These are phyloP conservation scores for Pestalotiopsis sp. DNA, from an alignment of 2,329 filamentous ascomycete genomes.

Conservation along the genomic window DNA sequence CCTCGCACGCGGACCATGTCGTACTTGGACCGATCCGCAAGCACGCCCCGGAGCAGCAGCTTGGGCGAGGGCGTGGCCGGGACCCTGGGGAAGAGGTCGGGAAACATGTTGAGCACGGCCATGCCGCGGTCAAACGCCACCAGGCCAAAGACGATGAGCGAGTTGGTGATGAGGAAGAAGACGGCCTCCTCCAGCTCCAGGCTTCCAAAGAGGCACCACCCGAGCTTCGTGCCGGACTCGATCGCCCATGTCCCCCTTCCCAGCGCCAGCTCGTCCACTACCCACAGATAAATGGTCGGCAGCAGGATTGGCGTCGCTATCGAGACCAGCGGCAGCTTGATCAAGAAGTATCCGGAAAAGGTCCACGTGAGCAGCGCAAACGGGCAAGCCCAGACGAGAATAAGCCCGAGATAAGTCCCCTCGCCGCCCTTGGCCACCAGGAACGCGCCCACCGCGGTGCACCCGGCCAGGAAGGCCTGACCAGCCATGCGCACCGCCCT, in stretches of 20 bases:
- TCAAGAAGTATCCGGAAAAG: constrained; percentile 65
- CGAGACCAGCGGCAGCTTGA: constrained; percentile 59
- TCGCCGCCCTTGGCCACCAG: constrained; percentile 47
- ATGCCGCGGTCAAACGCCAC: constrained; percentile 71
- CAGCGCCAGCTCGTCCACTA: constrained; percentile 71
- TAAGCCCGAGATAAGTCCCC: constrained; percentile 70
- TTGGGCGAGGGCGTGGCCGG: constrained; percentile 50
- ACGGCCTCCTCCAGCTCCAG: constrained; percentile 75
- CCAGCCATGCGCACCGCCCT: constrained; percentile 43
- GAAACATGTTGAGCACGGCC: constrained; percentile 67
- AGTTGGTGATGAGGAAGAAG: constrained; percentile 74
- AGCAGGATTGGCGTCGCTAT: constrained; percentile 62
- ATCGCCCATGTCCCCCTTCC: constrained; percentile 74
- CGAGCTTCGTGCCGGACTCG: constrained; percentile 67
- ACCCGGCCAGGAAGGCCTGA: constrained; percentile 48
- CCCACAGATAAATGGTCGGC: constrained; percentile 72
- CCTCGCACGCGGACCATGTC: constrained; percentile 60
- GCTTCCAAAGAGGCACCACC: constrained; percentile 62
- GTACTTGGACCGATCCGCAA: constrained; percentile 49
- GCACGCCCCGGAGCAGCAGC: constrained; percentile 54
- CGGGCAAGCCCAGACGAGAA: constrained; percentile 69
- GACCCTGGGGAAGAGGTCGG: constrained; percentile 54
- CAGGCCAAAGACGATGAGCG: constrained; percentile 69
- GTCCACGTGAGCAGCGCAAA: constrained; percentile 67
- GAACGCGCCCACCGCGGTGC: constrained; percentile 45